Conservation (phyloP, 1,139 yeast species). For the Magnusiomyces clavatus region DNA sequence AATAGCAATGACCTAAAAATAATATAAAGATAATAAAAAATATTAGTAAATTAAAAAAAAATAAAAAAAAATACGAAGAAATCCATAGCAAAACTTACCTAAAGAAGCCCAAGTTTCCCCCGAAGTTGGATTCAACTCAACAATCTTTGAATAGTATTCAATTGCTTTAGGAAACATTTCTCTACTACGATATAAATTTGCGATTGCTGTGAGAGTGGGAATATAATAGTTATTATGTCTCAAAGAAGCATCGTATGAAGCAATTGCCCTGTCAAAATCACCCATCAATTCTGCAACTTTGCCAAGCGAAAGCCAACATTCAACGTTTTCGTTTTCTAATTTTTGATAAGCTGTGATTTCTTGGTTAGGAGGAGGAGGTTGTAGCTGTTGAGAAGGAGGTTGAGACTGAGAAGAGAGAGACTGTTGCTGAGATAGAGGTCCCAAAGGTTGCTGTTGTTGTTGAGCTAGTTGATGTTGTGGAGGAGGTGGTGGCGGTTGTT, state of each 20-base stretch:
- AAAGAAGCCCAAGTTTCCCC: constrained; percentile 97
- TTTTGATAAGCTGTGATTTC: constrained; percentile 41
- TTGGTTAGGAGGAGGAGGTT: constrained; percentile 20
- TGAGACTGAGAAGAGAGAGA: constrained; percentile 13
- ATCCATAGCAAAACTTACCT: constrained; percentile 13
- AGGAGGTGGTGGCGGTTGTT: not conserved
- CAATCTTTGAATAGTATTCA: constrained; percentile 81
- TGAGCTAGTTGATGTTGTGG: not conserved
- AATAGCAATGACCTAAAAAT: constrained; percentile 76
- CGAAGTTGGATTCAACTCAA: constrained; percentile 73
- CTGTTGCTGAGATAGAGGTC: constrained; percentile 16
- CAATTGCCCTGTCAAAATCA: constrained; percentile 81
- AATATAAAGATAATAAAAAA: not conserved
- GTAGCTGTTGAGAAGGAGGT: constrained; percentile 16
- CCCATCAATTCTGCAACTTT: constrained; percentile 85
- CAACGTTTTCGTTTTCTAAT: constrained; percentile 53
- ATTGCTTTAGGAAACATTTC: constrained; percentile 93
- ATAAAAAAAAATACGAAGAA: constrained; percentile 2
- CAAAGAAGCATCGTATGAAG: constrained; percentile 84
- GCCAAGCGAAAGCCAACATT: constrained; percentile 87
- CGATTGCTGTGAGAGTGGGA: constrained; percentile 76
- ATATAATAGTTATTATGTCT: constrained; percentile 82
- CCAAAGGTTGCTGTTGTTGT: not conserved
- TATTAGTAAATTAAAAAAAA: not conserved
- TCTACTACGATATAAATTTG: constrained; percentile 78